Percentiles rank a stretch among this genome's conserved stretches.
Evolutionary conservation across 805 yeast genomes (phyloP).

Genomic region (Kazachstania kunashirensis): DNA sequence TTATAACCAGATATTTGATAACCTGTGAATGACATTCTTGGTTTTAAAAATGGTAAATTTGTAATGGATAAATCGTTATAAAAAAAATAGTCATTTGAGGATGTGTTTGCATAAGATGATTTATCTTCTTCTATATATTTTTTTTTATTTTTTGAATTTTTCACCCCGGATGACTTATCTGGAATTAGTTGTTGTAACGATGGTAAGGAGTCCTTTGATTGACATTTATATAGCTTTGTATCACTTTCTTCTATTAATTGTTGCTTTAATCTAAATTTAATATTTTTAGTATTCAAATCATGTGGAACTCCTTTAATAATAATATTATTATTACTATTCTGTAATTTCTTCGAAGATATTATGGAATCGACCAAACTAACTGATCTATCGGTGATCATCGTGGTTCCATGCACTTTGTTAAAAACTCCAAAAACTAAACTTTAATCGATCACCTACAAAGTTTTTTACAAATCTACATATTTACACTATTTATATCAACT

Average conservation of each 20-base stretch:
- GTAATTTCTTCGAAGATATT: too few species aligned
- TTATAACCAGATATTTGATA: conserved; percentile 29
- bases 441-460: too few species aligned
- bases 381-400: too few species aligned
- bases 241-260: background rate
- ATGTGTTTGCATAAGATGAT: conserved; percentile 3
- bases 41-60: conserved; percentile 17
- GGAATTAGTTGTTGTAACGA: conserved; percentile 11
- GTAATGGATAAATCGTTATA: conserved; percentile 2
- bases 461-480: too few species aligned
- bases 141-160: too few species aligned
- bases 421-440: too few species aligned
- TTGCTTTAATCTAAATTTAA: background rate
- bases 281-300: background rate
- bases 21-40: conserved; percentile 27
- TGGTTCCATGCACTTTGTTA: too few species aligned
- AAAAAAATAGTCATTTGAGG: background rate
- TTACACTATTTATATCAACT: too few species aligned
- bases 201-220: conserved; percentile 19
- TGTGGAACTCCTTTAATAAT: background rate
- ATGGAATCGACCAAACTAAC: too few species aligned
- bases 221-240: conserved; percentile 13
- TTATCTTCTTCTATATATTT: conserved; percentile 11
- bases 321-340: too few species aligned
- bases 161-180: too few species aligned